Evolutionary conservation across 2,329 filamentous ascomycete genomes (phyloP), one percentile per base, ranked within the genome.

Genomic region (Sporothrix pallida): DNA sequence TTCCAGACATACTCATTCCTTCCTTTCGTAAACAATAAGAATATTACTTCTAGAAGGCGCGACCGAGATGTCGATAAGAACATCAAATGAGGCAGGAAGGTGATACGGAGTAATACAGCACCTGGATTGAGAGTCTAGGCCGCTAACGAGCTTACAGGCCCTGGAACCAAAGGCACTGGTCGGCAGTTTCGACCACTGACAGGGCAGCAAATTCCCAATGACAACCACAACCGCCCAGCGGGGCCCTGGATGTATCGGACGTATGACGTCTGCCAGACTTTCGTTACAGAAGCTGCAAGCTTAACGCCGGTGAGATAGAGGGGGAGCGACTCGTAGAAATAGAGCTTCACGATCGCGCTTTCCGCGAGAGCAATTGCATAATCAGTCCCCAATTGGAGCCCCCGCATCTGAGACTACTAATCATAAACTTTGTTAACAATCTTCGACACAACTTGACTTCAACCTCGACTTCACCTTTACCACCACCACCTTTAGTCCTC

Each of bases 281-380:
- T 7, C 4, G 31, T 37, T 37, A 37, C 31, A 37, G 31, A 37
- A 37, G 31, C 31, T 17, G 15, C 26, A 10, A 37, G 48, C 67
- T 54, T 69, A 69, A 69, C 48, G 46, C 67, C 67, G 67, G 65
- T 12, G 42, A 13, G 42, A 12, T 26, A 44, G 62, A 48, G 62
- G 62, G 42, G 42, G 62, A 23, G 6, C 8, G 52, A 65, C 10
- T 10, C 48, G 26, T 10, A 5, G 23, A 46, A 37, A 52, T n/a
- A 17, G 13, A 23, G 46, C 46, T 68, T 70, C 68, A 54, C 68
- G 68, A 70, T 70, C 68, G 68, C 68, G 52, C 68, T 56, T 58
- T 70, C 13, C 52, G 31, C 3, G 50, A 48, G 17, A 17, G 68
- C 68, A 15, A 70, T 70, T 70, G 68, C 68, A 70, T 46, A 70